phyloP scores from a whole-genome alignment of 176 grass and related monocot species.

The Aegilops longissima region DNA sequence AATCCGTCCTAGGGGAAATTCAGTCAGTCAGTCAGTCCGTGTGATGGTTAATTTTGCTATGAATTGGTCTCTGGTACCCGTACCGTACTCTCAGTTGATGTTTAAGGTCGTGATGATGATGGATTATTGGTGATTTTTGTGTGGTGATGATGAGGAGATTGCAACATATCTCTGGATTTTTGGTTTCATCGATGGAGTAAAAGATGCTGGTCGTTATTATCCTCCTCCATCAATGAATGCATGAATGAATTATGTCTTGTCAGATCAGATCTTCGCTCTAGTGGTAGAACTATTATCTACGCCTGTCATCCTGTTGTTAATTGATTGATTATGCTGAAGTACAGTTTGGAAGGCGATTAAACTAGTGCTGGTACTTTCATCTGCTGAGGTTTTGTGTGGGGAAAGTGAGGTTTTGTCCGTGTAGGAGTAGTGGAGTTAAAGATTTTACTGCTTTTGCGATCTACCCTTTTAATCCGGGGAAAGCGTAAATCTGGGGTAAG shows the following conservation, averaged over 20 bases:
- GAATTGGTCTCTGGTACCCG: background rate
- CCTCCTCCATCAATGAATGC: background rate
- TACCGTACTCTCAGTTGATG: background rate
- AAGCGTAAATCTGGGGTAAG: too few relatives aligned
- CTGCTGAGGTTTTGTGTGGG: background rate
- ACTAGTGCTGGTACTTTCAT: background rate
- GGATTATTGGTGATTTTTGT: slow-evolving; percentile 9
- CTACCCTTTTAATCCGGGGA: background rate
- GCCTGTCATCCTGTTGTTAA: background rate
- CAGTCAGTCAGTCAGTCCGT: background rate
- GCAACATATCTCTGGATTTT: background rate
- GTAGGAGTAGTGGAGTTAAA: background rate
- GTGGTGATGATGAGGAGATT: background rate
- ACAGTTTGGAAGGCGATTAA: background rate
- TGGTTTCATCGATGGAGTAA: slow-evolving; percentile 12
- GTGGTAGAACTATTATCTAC: background rate
- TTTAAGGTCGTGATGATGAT: background rate
- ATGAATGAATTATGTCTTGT: background rate
- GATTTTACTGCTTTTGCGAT: background rate
- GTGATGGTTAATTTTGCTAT: slow-evolving; percentile 5
- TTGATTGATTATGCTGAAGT: background rate
- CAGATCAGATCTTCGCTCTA: background rate
- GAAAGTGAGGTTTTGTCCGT: background rate
- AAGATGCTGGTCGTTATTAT: background rate
- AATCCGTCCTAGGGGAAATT: background rate